A percentile compares a stretch with the other conserved stretches of the same genome.
These are phyloP conservation scores for Hyparrhenia diplandra DNA, from an alignment of 176 grass and related monocot species.

Conservation along the genomic window DNA sequence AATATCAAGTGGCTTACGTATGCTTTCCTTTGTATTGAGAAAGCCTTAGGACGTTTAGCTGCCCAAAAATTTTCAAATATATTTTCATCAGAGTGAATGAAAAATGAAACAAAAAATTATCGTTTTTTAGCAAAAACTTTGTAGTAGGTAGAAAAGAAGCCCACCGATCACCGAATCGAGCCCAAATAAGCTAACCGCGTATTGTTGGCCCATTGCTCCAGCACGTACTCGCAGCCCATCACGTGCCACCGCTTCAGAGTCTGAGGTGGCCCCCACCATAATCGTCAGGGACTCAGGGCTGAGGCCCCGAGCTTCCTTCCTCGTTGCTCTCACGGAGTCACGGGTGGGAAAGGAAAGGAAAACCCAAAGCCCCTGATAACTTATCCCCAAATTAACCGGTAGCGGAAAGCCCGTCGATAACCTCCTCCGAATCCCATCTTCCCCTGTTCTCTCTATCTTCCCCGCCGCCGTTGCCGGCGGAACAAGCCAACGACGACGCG, in stretches of 20 bases:
- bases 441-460: no score
- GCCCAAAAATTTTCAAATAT: no score
- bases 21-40: no score
- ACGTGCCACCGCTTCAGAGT: background rate
- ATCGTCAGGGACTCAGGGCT: no score
- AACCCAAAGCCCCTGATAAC: constrained; percentile 14
- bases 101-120: no score
- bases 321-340: no score
- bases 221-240: background rate
- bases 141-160: background rate
- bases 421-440: background rate
- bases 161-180: background rate
- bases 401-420: background rate
- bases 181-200: background rate
- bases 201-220: background rate
- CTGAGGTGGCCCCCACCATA: background rate
- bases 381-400: constrained; percentile 18
- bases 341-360: background rate
- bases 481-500: background rate
- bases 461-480: constrained; percentile 10
- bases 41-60: no score
- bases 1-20: no score
- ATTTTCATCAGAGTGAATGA: no score
- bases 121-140: no score
- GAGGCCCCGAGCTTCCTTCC: no score